Evolutionary conservation across 768 basidiomycete species (phyloP).

Genomic region (Serendipita sp.): DNA sequence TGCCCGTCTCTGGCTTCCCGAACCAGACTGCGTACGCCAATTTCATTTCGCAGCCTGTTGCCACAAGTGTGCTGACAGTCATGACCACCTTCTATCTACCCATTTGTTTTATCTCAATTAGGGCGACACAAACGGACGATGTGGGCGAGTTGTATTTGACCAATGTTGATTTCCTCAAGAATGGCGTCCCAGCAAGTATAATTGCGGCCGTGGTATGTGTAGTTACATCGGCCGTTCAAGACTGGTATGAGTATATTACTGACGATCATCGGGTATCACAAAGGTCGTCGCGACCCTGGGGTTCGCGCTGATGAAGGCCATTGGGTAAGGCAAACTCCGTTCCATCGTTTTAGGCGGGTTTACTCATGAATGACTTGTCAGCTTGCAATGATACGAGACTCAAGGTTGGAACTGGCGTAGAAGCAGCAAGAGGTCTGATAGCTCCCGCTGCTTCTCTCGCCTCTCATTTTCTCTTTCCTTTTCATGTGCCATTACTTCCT

Average conservation of each 20-base stretch:
- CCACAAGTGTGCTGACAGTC: neutral
- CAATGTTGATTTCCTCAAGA: constrained; percentile 80
- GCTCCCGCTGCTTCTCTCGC: too few relatives aligned
- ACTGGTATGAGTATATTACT: constrained; percentile 6
- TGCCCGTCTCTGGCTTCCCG: constrained; percentile 98
- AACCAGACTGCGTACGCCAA: constrained; percentile 83
- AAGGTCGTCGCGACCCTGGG: constrained; percentile 80
- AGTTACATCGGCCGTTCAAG: neutral
- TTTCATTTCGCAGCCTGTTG: neutral
- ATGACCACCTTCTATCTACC: neutral
- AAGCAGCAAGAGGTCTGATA: neutral
- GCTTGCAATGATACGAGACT: neutral
- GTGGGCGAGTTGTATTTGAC: constrained; percentile 77
- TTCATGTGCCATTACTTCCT: neutral
- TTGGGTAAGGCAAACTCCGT: constrained; percentile 35
- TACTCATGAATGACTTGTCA: neutral
- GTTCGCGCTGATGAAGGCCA: constrained; percentile 52
- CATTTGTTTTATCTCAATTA: constrained; percentile 16
- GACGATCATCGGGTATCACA: neutral
- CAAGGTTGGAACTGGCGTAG: neutral
- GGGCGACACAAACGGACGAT: constrained; percentile 87
- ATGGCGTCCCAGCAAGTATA: constrained; percentile 86
- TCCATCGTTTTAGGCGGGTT: too few relatives aligned
- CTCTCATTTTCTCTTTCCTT: too few relatives aligned
- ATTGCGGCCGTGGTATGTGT: constrained; percentile 60